Base-by-base conservation (phyloP, 2,329 filamentous ascomycete genomes). In the Pseudovirgaria hyperparasitica region DNA sequence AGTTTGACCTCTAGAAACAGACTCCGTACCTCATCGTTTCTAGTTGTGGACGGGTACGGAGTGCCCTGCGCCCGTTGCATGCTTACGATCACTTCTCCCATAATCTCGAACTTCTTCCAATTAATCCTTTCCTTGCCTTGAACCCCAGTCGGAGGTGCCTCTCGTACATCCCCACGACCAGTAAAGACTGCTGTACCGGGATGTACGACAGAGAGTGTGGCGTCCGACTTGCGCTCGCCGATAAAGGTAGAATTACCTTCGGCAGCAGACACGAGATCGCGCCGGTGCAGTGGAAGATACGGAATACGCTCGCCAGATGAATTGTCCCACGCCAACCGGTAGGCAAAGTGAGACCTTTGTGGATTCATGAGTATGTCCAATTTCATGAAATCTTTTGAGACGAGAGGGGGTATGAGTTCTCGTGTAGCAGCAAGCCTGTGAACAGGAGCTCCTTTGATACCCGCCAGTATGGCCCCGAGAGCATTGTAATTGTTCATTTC, bases 401-500 rank as follows among this genome's bases (percentile, higher is more conserved):
- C 68, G 2, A 76, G 68, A 5, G 68, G 56, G 2, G 80, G 67
- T 4, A 96, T 72, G 10, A 94, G 57, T 9, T 79, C 72, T 33
- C 79, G 68, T 0, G 90, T 96, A 41, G 85, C 79, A 0, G 69
- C 62, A 2, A 98, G 69, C 11, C 90, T 78, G 46, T 90, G 79
- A 16, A 98, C 77, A 1, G 85, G 75, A 2, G 81, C 82, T 32
- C 82, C 80, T 48, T 92, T 92, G 45, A 98, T 79, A 6, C 87
- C 90, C 5, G 90, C 87, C 31, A 98, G 70, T 19, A 98, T 74
- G 6, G 90, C 87, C n/a, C 86, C 87, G 2, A 98, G 64, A 0
- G 85, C 81, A 50, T 96, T 96, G 63, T 96, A 98, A 54, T 98
- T 96, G 61, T 96, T 94, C 35, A 93, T 60, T 46, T 86, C 77